Base-by-base conservation (phyloP, 768 basidiomycete genomes). In the Mycena pura region DNA sequence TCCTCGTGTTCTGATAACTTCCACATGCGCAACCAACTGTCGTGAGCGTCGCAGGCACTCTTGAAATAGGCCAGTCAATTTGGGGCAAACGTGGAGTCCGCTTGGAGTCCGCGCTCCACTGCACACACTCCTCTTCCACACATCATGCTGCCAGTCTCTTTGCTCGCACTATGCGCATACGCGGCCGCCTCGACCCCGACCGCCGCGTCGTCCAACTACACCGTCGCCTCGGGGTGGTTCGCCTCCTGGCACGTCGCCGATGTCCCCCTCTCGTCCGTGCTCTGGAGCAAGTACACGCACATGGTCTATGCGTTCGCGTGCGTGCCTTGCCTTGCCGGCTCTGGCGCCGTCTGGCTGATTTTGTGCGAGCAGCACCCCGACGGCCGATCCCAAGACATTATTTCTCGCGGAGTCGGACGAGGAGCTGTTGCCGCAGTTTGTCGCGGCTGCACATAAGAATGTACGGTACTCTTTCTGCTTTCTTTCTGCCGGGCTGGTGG, bases 301-400 rank as follows among this genome's bases (percentile, higher is more conserved):
- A 72, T 90, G 63, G 84, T 84, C 11, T 93, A 89, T 72, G 82
- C 91, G 3, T 91, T 91, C 63, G 90, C 87, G 88, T 84, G 69
- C 75, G 87, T 83, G 27, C 36, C 49, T 61, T 17, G n/a, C n/a
- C n/a, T n/a, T n/a, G n/a, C 61, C 65, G 21, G 59, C 45, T 32
- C 27, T 11, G 15, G 10, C 22, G 22, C 11, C 13, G 13, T 9
- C 28, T 6, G 49, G 1, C 31, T 45, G 43, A 49, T 14, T 19
- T 27, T 52, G 29, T 24, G 24, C 14, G 27, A 13, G 11, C 11
- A 81, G 80, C 21, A 73, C 74, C 59, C 79, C 81, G 4, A 78
- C 78, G 1, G 67, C 69, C 2, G 76, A 80, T 58, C 76, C 78
- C 3, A 66, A 55, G 13, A 44, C 61, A n/a, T 72, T 83, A 40